A percentile compares a stretch with the other conserved stretches of the same genome.
These are phyloP conservation scores for Daldinia bambusicola DNA, from an alignment of 495 filamentous ascomycete genomes.

Conservation along the genomic window DNA sequence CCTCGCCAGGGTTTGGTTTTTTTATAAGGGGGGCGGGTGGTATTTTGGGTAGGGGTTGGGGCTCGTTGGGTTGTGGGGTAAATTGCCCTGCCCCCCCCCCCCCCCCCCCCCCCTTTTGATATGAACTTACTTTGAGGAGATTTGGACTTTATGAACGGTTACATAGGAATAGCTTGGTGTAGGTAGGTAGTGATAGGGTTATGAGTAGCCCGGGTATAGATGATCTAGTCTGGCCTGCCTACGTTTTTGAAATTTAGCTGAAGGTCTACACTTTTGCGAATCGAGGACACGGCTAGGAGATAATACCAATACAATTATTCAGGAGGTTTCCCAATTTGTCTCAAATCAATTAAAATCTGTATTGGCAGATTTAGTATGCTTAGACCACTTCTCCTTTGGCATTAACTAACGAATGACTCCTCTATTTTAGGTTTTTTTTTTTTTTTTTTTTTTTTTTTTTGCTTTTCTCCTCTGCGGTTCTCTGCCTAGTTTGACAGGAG, in stretches of 20 bases:
- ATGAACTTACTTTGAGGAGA: not conserved
- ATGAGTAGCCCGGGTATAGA: too few relatives aligned
- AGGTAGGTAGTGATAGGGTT: too few relatives aligned
- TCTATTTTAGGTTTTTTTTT: slow-evolving; percentile 37
- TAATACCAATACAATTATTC: not conserved
- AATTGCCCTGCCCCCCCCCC: too few relatives aligned
- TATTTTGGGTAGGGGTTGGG: slow-evolving; percentile 88
- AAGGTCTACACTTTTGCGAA: too few relatives aligned
- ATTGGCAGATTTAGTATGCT: not conserved
- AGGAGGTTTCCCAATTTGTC: not conserved
- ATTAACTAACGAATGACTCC: slow-evolving; percentile 1
- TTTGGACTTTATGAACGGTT: not conserved
- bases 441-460: slow-evolving; percentile 44
- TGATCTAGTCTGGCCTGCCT: too few relatives aligned
- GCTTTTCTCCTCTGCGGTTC: slow-evolving; percentile 6
- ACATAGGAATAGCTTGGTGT: too few relatives aligned
- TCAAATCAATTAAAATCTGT: too few relatives aligned
- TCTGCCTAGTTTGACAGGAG: slow-evolving; percentile 13
- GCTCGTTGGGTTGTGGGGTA: slow-evolving; percentile 37
- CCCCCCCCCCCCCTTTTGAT: not conserved
- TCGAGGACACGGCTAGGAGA: not conserved
- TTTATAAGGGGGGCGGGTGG: too few relatives aligned
- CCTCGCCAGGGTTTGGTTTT: too few relatives aligned
- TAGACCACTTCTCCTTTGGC: not conserved
- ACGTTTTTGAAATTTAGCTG: too few relatives aligned